Evolutionary conservation across 768 basidiomycete genomes (phyloP).

Genomic region (Lactarius trivialis): DNA sequence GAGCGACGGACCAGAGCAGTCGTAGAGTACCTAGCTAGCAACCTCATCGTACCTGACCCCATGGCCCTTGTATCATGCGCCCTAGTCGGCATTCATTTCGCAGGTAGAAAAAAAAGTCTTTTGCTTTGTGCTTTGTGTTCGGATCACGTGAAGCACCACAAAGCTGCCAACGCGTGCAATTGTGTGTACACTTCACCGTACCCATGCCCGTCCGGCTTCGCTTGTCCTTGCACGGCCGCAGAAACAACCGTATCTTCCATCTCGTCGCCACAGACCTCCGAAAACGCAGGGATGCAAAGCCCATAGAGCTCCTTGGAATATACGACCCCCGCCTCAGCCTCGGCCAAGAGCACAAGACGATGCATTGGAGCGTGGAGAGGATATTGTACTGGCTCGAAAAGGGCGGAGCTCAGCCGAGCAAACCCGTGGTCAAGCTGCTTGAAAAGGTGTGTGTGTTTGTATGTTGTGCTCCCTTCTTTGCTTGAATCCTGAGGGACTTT

Average conservation of each 20-base stretch:
- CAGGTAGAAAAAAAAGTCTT: neutral
- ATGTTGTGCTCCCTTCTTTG: neutral
- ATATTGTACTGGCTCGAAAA: constrained; percentile 85
- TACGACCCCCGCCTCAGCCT: constrained; percentile 64
- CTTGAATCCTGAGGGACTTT: constrained; percentile 2
- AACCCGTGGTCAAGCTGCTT: constrained; percentile 68
- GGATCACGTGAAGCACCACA: neutral
- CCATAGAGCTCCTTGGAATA: constrained; percentile 80
- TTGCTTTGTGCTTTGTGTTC: neutral
- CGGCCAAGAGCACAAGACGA: constrained; percentile 54
- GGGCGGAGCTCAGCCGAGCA: constrained; percentile 71
- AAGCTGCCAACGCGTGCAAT: neutral
- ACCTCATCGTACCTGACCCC: neutral
- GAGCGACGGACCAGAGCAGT: constrained; percentile 54
- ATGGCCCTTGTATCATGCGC: neutral
- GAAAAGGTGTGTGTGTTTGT: constrained; percentile 54
- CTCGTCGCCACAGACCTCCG: constrained; percentile 76
- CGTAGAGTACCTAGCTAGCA: neutral
- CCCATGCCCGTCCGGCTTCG: constrained; percentile 81
- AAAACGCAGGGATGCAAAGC: constrained; percentile 72
- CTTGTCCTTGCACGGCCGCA: constrained; percentile 72
- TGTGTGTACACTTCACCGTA: neutral
- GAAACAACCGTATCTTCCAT: constrained; percentile 73
- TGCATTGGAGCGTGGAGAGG: constrained; percentile 88
- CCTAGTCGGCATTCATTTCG: neutral